Base-by-base conservation (phyloP, 495 filamentous ascomycete species). In the Penicillium mononematosum region DNA sequence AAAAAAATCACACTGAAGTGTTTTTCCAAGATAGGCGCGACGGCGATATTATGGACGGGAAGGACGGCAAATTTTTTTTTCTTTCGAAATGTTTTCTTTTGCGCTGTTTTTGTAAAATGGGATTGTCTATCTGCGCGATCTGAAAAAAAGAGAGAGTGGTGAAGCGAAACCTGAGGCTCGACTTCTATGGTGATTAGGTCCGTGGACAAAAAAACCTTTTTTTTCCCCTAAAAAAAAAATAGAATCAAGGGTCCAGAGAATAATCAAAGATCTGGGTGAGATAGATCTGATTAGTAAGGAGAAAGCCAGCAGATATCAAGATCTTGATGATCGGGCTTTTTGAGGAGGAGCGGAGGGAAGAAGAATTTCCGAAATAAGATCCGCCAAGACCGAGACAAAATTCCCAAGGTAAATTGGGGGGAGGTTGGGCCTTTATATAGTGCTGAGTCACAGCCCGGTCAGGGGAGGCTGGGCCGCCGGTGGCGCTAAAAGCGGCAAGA, bases 391-490 rank as follows among this genome's bases (percentile, higher is more conserved):
- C 76, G 71, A 69, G 62, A 72, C 66, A 64, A 67, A 64, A 74
- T 69, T 69, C 67, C 63, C 64, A 67, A 58, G 31, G 34, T n/a
- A 53, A 53, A 53, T 7, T 53, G 59, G 64, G 66, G 70, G 76
- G 75, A 76, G 75, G 69, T 70, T 70, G 72, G 68, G 61, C 60
- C 74, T 70, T 77, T 77, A 72, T 76, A 79, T 79, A 77, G 71
- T 69, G 69, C 68, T 73, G 73, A 75, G 51, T 72, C 72, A 72
- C 64, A 55, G 64, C 62, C 59, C 62, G 59, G 68, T 71, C 69
- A 74, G 72, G 73, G 67, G 72, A 67, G 73, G 72, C 74, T 70
- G 72, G 61, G 64, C 70, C 58, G 56, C 61, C 64, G 64, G 68
- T 66, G 74, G 74, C 71, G 73, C 65, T 64, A 71, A 78, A 77